A percentile compares a stretch with the other conserved stretches of the same genome.
These are phyloP conservation scores for Cicer yamashitae DNA, from an alignment of 306 rosid species.

Conservation along the genomic window DNA sequence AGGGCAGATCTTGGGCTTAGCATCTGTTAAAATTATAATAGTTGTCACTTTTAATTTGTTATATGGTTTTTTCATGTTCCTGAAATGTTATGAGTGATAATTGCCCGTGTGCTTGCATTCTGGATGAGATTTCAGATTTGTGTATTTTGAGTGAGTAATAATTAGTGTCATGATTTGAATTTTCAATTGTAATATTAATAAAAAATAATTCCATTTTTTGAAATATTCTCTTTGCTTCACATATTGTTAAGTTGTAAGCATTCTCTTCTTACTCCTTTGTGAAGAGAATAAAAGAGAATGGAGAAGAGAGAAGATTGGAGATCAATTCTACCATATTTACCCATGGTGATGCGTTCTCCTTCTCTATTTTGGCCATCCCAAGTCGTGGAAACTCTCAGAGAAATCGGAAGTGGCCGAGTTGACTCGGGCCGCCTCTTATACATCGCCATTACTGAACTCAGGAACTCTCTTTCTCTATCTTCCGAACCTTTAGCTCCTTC, in stretches of 20 bases:
- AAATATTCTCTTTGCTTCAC: neutral
- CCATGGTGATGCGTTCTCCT: conserved; percentile 58
- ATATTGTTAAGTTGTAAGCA: neutral
- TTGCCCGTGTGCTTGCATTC: neutral
- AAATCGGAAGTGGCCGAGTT: conserved; percentile 57
- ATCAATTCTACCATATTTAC: conserved; percentile 69
- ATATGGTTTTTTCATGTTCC: neutral
- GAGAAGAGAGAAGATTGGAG: conserved; percentile 70
- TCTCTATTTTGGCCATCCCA: conserved; percentile 80
- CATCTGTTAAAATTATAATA: neutral
- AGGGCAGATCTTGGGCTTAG: neutral
- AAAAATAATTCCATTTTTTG: neutral
- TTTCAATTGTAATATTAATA: neutral
- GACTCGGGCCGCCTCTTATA: conserved; percentile 61
- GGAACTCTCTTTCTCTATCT: conserved; percentile 63
- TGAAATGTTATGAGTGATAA: neutral
- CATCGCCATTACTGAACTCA: conserved; percentile 63
- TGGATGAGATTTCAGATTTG: neutral
- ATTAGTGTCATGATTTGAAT: neutral
- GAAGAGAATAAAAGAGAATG: conserved; percentile 43
- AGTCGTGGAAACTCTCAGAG: conserved; percentile 62
- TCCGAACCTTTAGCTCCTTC: conserved; percentile 53
- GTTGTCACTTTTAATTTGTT: neutral
- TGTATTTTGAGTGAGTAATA: neutral
- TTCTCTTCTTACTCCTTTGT: neutral